A percentile compares a stretch with the other conserved stretches of the same genome.
Conservation (phyloP, 768 basidiomycete genomes). For the Phanerodontia chrysosporium region DNA sequence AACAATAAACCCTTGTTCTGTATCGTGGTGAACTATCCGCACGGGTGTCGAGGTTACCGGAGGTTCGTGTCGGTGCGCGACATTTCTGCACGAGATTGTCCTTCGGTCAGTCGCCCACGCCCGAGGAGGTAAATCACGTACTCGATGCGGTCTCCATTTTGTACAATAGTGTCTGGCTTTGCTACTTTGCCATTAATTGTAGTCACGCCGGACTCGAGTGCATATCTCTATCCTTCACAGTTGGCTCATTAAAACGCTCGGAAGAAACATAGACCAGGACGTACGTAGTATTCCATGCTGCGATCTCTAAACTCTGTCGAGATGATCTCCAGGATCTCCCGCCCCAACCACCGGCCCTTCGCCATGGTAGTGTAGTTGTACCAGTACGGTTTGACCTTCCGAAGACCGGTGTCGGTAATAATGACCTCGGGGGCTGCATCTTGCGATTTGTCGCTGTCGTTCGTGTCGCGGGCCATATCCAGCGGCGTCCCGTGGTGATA, state of each 20-base stretch:
- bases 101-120: no score
- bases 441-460: background rate
- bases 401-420: conserved; percentile 31
- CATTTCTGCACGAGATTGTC: conserved; percentile 58
- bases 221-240: conserved; percentile 45
- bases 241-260: background rate
- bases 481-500: background rate
- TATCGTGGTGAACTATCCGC: conserved; percentile 73
- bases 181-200: conserved; percentile 91
- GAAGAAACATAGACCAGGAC: conserved; percentile 27
- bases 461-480: background rate
- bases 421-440: background rate
- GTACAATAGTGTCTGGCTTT: conserved; percentile 69
- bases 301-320: conserved; percentile 93
- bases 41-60: conserved; percentile 85
- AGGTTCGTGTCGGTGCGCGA: conserved; percentile 96
- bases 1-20: conserved; percentile 78
- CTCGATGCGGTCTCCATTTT: conserved; percentile 90
- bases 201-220: conserved; percentile 90
- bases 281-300: conserved; percentile 92
- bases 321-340: conserved; percentile 87
- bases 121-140: no score
- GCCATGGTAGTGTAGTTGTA: conserved; percentile 92
- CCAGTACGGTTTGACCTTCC: conserved; percentile 87
- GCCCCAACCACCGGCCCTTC: conserved; percentile 84